phyloP scores from a whole-genome alignment of 768 basidiomycete genomes.

The Pleurotus tuber-regium region DNA sequence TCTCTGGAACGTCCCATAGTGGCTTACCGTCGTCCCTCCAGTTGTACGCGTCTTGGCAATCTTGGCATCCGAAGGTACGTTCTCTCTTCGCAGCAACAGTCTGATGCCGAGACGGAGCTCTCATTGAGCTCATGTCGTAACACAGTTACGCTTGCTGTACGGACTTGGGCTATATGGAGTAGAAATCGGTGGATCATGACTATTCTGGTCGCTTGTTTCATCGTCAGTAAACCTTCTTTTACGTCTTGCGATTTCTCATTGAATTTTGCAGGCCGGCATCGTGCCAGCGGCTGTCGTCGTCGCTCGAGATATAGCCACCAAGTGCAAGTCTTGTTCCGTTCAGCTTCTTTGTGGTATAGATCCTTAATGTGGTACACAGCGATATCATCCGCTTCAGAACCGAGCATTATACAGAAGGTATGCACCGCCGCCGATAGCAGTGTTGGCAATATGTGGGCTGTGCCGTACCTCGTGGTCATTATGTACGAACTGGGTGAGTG shows the following conservation, averaged over 20 bases:
- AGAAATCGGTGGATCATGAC: constrained; percentile 15
- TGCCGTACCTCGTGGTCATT: constrained; percentile 3
- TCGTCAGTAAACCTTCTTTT: constrained; percentile 10
- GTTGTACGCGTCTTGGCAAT: constrained; percentile 15
- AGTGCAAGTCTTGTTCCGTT: not conserved
- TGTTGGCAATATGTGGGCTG: constrained; percentile 4
- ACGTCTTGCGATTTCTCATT: not conserved
- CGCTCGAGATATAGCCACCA: constrained; percentile 10
- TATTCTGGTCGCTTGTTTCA: constrained; percentile 10
- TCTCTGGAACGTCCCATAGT: no score
- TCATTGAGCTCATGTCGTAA: not conserved
- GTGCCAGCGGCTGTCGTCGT: constrained; percentile 16
- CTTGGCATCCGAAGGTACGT: constrained; percentile 17
- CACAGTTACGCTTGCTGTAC: constrained; percentile 21
- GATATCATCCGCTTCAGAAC: not conserved
- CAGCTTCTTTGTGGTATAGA: not conserved
- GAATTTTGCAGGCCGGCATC: constrained; percentile 10
- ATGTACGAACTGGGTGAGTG: constrained; percentile 1
- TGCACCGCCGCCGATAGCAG: constrained; percentile 1
- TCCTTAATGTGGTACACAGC: not conserved
- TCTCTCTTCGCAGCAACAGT: no score
- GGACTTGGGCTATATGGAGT: constrained; percentile 28
- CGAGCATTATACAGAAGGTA: not conserved
- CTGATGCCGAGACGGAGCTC: not conserved
- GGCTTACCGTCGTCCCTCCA: constrained; percentile 2